Base-by-base conservation (phyloP, 2,329 filamentous ascomycete genomes). In the Huntiella savannae region DNA sequence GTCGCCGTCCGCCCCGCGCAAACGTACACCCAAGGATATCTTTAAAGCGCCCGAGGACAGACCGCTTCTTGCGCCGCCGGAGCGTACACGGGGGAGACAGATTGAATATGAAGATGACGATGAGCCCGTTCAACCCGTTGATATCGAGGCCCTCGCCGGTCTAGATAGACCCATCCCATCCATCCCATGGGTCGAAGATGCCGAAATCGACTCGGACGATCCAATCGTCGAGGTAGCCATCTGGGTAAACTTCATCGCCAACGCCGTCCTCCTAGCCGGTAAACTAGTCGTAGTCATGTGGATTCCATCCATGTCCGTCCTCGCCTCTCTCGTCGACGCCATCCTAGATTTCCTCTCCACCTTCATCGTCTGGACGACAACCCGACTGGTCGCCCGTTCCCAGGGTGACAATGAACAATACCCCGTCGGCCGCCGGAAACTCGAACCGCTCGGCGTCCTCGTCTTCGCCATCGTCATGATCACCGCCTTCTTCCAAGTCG, bases 381-480 rank as follows among this genome's bases (percentile, higher is more conserved):
- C 80, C 1, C 73, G 74, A 55, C 68, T 87, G 51, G 85, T 87
- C 54, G 65, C 63, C 5, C 53, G 61, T 10, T 74, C 77, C 41
- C 73, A 75, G 48, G 75, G 77, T 50, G 81, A 88, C 55, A 75
- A 78, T 53, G 79, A 87, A 58, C 70, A 71, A 16, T 87, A 87
- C 54, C 83, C 83, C 0, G 75, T 86, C n/a, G 83, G 83, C 6
- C 71, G 83, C 13, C 73, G 80, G 46, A 73, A 79, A 41, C 67
- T 91, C 40, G 83, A 88, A 56, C 83, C 83, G 1, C 70, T 91
- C 4, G 83, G 83, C 22, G 79, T 91, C 2, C 66, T 91, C 4
- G 77, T 88, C 47, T 91, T 88, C 62, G 82, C 79, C 12, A 73
- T 87, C 50, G 82, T 88, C 57, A 91, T 91, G 82, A 80, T 88